A percentile compares a stretch with the other conserved stretches of the same genome.
Conservation (phyloP, 805 yeast species). For the Kockiozyma suomiensis region DNA sequence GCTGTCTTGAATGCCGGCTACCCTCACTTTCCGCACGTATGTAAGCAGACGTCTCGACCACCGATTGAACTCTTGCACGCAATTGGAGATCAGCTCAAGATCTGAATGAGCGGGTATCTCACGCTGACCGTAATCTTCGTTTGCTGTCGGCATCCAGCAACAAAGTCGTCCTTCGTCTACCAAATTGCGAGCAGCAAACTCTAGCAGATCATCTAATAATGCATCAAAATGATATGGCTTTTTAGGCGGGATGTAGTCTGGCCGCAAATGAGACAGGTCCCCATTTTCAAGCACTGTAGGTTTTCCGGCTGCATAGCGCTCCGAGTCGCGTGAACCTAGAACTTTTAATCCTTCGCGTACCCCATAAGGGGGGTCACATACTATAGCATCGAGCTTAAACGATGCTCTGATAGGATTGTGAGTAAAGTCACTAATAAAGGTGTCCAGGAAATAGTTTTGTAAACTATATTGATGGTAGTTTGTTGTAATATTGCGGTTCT, state of each 20-base stretch:
- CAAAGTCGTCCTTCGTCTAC: slow-evolving; percentile 79
- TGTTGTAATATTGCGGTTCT: slow-evolving; percentile 52
- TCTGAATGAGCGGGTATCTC: slow-evolving; percentile 77
- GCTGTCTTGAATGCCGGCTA: slow-evolving; percentile 50
- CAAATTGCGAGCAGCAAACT: slow-evolving; percentile 70
- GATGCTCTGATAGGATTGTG: slow-evolving; percentile 74
- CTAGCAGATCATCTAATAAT: slow-evolving; percentile 73
- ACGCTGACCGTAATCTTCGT: slow-evolving; percentile 72
- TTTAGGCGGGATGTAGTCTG: slow-evolving; percentile 89
- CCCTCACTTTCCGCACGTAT: slow-evolving; percentile 61
- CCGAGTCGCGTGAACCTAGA: slow-evolving; percentile 77
- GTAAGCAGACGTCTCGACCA: slow-evolving; percentile 86
- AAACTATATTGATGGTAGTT: slow-evolving; percentile 80
- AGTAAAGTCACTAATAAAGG: slow-evolving; percentile 91
- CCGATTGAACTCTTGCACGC: slow-evolving; percentile 86
- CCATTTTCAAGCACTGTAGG: slow-evolving; percentile 32
- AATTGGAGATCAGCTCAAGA: slow-evolving; percentile 67
- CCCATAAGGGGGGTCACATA: slow-evolving; percentile 98
- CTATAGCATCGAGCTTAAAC: slow-evolving; percentile 71
- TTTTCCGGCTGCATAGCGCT: slow-evolving; percentile 57
- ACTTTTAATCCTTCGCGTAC: slow-evolving; percentile 94
- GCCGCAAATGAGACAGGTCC: slow-evolving; percentile 44
- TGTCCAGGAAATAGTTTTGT: slow-evolving; percentile 63
- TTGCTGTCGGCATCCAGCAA: slow-evolving; percentile 98
- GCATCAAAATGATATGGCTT: slow-evolving; percentile 82